Evolutionary conservation across 2,329 filamentous ascomycete species (phyloP), one percentile per base, ranked within the genome.

Genomic region (Claviceps sp.): DNA sequence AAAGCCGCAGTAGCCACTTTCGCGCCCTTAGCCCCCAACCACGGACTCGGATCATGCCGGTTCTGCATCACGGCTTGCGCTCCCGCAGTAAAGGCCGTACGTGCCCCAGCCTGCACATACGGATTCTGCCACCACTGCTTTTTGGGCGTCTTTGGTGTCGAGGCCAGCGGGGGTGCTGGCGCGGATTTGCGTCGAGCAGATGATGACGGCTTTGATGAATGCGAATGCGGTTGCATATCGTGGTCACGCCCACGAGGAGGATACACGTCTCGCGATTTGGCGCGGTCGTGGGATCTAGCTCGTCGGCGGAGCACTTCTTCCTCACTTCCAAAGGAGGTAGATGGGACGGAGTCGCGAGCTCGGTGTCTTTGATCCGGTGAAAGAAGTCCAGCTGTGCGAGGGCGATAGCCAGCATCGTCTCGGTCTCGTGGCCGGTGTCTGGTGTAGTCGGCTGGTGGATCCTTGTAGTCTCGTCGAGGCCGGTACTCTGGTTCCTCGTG

Each of bases 1-100:
- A 77, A 53, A 2, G 73, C 74, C 2, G 73, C 72, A 2, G 72
- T 72, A 1, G 71, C 74, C 3, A 76, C 63, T 50, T 72, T 72
- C 45, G 70, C 70, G 5, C 72, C 73, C 55, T 76, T 76, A 11
- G 70, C 61, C 0, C 74, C 72, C 4, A 72, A 61, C 74, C 74
- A 77, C 1, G 67, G 62, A 2, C 72, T 69, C 1, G 67, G 65
- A 16, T 74, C 69, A 45, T 70, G 66, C 47, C 71, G 70, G 47
- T 71, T 65, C 47, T 71, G 66, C 63, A 74, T 71, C 8, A 71
- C 71, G 3, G 73, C 72, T 47, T 75, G 65, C 1, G 73, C 74
- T 38, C 73, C 74, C 1, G 73, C 74, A 37, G 70, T 67, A 1
- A 76, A 60, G 3, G 73, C 73, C 1, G 72, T 72, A 3, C 70